Conservation (phyloP, 2,329 filamentous ascomycete genomes). For the Colletotrichum musicola region DNA sequence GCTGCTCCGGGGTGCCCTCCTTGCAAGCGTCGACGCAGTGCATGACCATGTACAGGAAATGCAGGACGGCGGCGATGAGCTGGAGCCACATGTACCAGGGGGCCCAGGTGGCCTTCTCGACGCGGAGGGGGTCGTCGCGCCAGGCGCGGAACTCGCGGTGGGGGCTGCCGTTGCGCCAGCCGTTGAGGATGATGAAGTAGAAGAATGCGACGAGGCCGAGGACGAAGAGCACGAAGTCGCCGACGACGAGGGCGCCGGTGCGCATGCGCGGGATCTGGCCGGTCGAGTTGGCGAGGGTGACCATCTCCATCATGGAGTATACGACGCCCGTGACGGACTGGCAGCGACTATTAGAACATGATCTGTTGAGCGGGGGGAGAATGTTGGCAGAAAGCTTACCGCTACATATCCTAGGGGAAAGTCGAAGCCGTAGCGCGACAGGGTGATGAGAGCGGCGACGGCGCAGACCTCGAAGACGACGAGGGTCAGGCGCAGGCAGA, state of each 20-base stretch:
- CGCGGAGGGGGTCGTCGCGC: constrained; percentile 36
- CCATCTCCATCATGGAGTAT: constrained; percentile 55
- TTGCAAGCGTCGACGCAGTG: constrained; percentile 40
- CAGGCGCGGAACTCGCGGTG: constrained; percentile 31
- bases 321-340: constrained; percentile 53
- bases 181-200: constrained; percentile 40
- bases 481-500: constrained; percentile 40
- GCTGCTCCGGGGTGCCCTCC: constrained; percentile 9
- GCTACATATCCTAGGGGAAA: constrained; percentile 39
- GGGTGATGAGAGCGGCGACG: constrained; percentile 38
- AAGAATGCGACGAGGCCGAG: constrained; percentile 42
- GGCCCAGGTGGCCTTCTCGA: constrained; percentile 39
- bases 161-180: constrained; percentile 36
- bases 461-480: constrained; percentile 41
- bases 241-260: constrained; percentile 37
- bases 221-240: constrained; percentile 39
- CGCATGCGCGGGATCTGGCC: constrained; percentile 40
- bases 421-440: constrained; percentile 36
- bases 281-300: constrained; percentile 41
- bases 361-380: background rate
- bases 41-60: constrained; percentile 42
- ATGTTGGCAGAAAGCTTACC: constrained; percentile 1
- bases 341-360: background rate
- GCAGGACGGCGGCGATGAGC: constrained; percentile 40
- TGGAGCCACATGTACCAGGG: constrained; percentile 43